A percentile compares a stretch with the other conserved stretches of the same genome.
Conservation (phyloP, 108 stramenopile genomes). For the Craspedostauros australis region DNA sequence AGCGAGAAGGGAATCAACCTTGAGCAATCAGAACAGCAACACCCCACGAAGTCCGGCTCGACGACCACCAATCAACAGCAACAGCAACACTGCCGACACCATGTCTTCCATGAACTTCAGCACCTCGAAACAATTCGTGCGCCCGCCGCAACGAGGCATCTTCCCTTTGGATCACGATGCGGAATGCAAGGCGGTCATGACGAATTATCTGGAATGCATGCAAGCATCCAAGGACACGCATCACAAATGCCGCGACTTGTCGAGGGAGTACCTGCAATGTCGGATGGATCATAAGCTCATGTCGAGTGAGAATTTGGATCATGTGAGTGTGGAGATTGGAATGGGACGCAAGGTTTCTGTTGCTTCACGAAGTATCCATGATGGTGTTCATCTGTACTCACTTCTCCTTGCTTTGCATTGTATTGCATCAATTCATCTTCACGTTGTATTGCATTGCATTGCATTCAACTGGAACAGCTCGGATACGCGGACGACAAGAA, state of each 20-base stretch:
- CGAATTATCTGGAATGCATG: slow-evolving; percentile 72
- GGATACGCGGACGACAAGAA: slow-evolving; percentile 58
- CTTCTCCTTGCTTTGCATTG: not conserved
- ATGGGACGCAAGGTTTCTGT: not conserved
- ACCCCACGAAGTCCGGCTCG: no score
- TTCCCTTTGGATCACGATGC: slow-evolving; percentile 87
- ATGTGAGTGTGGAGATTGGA: slow-evolving; percentile 30
- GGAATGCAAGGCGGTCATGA: slow-evolving; percentile 65
- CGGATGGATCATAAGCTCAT: slow-evolving; percentile 79
- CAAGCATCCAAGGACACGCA: slow-evolving; percentile 68
- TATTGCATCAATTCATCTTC: not conserved
- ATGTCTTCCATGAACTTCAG: slow-evolving; percentile 75
- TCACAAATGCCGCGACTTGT: slow-evolving; percentile 76
- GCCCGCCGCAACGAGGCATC: slow-evolving; percentile 85
- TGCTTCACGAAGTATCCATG: not conserved
- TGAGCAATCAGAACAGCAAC: no score
- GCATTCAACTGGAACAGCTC: slow-evolving; percentile 22
- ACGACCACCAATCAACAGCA: no score
- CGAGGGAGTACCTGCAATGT: slow-evolving; percentile 82
- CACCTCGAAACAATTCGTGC: slow-evolving; percentile 61
- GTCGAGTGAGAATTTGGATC: slow-evolving; percentile 75
- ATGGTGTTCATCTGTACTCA: not conserved
- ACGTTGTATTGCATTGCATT: not conserved
- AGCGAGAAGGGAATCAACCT: not conserved
- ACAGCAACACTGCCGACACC: no score